A percentile compares a stretch with the other conserved stretches of the same genome.
Conservation (phyloP, 2,329 filamentous ascomycete genomes). For the Epichloe amarillans region DNA sequence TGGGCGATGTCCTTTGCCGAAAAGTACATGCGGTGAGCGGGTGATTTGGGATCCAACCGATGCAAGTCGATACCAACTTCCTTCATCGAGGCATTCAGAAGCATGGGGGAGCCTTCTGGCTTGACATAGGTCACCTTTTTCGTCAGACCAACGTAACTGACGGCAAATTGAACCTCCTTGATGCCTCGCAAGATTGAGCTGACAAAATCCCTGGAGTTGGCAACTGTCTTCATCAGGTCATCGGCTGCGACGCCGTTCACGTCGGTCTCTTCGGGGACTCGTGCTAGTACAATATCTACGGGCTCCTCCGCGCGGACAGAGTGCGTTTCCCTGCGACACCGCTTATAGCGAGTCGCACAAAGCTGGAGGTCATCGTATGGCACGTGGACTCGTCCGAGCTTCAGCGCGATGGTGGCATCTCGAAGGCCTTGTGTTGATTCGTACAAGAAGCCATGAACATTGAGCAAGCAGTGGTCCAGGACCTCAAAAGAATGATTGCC, state of each 20-base stretch:
- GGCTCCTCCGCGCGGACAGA: slow-evolving; percentile 26
- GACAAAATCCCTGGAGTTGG: slow-evolving; percentile 84
- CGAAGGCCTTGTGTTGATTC: slow-evolving; percentile 74
- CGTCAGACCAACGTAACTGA: slow-evolving; percentile 80
- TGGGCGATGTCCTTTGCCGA: slow-evolving; percentile 85
- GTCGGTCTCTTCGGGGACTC: slow-evolving; percentile 63
- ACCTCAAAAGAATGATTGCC: slow-evolving; percentile 77
- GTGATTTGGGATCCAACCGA: slow-evolving; percentile 79
- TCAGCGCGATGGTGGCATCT: slow-evolving; percentile 80
- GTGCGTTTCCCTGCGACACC: slow-evolving; percentile 24
- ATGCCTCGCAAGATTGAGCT: slow-evolving; percentile 83
- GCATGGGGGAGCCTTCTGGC: slow-evolving; percentile 56
- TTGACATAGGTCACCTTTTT: slow-evolving; percentile 61
- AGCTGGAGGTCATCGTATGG: slow-evolving; percentile 74
- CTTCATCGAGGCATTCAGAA: slow-evolving; percentile 85
- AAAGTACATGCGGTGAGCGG: slow-evolving; percentile 97
- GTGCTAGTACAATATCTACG: slow-evolving; percentile 52
- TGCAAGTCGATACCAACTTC: slow-evolving; percentile 90
- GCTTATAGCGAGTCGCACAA: slow-evolving; percentile 45
- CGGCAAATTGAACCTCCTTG: slow-evolving; percentile 89
- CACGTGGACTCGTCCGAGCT: slow-evolving; percentile 79
- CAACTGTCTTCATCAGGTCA: slow-evolving; percentile 66
- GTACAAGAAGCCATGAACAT: slow-evolving; percentile 83
- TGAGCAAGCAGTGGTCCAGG: slow-evolving; percentile 75
- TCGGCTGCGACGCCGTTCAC: slow-evolving; percentile 52